These are phyloP conservation scores for Dactylorhiza incarnata DNA, from an alignment of 106 monocot genomes.

Conservation along the genomic window DNA sequence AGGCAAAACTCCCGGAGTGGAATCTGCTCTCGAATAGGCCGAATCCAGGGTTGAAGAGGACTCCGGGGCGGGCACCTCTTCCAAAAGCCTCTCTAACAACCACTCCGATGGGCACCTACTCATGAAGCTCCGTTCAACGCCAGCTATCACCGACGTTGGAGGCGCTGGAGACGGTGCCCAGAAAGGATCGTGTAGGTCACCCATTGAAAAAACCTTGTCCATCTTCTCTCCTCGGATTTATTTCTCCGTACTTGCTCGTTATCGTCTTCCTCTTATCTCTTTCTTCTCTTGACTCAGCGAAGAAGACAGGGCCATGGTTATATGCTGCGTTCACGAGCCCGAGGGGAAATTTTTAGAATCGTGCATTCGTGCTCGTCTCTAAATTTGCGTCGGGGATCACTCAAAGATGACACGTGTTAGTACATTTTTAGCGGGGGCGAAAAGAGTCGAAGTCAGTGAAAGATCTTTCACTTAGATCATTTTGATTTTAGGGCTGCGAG, in stretches of 20 bases:
- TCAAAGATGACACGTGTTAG: too few relatives aligned
- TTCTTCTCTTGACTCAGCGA: background rate
- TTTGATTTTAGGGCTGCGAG: too few relatives aligned
- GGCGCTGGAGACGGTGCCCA: slow-evolving; percentile 17
- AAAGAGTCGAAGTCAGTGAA: too few relatives aligned
- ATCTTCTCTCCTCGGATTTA: slow-evolving; percentile 13
- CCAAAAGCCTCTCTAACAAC: slow-evolving; percentile 54
- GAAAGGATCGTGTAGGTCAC: slow-evolving; percentile 38
- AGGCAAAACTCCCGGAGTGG: background rate
- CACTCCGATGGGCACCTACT: slow-evolving; percentile 48
- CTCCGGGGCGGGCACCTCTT: slow-evolving; percentile 20
- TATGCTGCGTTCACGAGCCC: background rate
- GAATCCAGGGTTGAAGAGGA: background rate
- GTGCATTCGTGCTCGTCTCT: too few relatives aligned
- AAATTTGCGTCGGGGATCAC: too few relatives aligned
- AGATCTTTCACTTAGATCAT: too few relatives aligned
- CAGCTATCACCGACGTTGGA: background rate
- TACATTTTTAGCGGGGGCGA: too few relatives aligned
- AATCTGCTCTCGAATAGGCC: background rate
- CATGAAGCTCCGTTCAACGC: slow-evolving; percentile 7
- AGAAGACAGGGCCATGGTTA: background rate
- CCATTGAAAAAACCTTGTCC: slow-evolving; percentile 55
- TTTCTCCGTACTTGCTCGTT: background rate
- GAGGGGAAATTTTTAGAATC: too few relatives aligned
- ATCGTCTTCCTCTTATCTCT: background rate